phyloP scores from a whole-genome alignment of 345 rosid genomes.

The Cardamine resedifolia region DNA sequence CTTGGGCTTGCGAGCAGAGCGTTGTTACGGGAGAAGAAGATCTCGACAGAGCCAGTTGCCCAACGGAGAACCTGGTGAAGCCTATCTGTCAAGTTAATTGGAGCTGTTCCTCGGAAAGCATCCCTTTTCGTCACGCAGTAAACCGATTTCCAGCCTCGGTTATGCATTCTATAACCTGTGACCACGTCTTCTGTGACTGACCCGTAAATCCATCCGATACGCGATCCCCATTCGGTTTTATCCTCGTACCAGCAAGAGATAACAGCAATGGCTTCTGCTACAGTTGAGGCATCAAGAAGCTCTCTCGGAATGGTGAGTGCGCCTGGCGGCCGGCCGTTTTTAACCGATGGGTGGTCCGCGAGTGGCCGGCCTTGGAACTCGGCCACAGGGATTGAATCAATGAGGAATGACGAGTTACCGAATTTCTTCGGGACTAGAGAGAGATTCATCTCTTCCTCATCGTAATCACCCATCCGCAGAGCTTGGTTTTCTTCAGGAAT shows the following conservation, averaged over 20 bases:
- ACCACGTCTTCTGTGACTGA: constrained; percentile 99
- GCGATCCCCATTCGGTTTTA: constrained; percentile 97
- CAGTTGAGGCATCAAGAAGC: constrained; percentile 91
- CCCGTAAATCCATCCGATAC: constrained; percentile 98
- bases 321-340: constrained; percentile 93
- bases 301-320: constrained; percentile 90
- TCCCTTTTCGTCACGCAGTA: constrained; percentile 97
- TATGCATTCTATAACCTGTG: constrained; percentile 98
- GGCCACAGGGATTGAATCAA: constrained; percentile 89
- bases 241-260: constrained; percentile 99
- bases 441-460: constrained; percentile 81
- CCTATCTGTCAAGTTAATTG: constrained; percentile 93
- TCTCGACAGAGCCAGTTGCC: constrained; percentile 99
- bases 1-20: constrained; percentile 81
- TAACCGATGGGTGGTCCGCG: constrained; percentile 92
- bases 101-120: constrained; percentile 96
- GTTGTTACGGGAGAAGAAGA: constrained; percentile 95
- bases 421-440: constrained; percentile 74
- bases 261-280: constrained; percentile 96
- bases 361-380: constrained; percentile 98
- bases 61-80: constrained; percentile 97
- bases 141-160: constrained; percentile 97
- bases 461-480: constrained; percentile 82
- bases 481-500: constrained; percentile 74
- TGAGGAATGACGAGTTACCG: constrained; percentile 80